Evolutionary conservation across 1,284 basidiomycete species (phyloP), one percentile per base, ranked within the genome.

Genomic region (Chiua sp.): DNA sequence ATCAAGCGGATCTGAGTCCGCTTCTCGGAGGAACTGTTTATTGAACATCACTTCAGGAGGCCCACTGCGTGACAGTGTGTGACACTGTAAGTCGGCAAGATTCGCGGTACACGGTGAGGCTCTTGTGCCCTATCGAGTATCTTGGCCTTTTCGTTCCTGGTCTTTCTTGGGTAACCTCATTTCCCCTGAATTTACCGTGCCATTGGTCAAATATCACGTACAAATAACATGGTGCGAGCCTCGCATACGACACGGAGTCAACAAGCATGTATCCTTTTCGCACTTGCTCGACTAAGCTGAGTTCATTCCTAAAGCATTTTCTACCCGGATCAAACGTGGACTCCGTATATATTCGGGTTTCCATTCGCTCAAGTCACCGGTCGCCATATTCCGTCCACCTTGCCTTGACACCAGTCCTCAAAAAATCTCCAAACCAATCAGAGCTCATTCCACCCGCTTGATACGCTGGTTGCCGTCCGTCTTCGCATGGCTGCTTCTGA

Each of bases 401-500:
- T 51, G 30, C 6, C 47, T 39, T 39, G 4, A 18, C 37, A 20
- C 20, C 48, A 28, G n/a, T 26, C 26, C 33, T 20, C 10, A 23
- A 53, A 59, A 46, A 48, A 44, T 39, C 42, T 39, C 55, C 22
- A 23, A 50, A 48, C 42, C 47, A 47, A 52, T 30, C 33, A 49
- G 60, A 51, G 48, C 39, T 47, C 47, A 32, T 23, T 37, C 57
- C 22, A 15, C 23, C 22, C 56, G 6, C 48, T 47, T n/a, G n/a
- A 33, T 32, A 13, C 47, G 22, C 44, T 35, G 2, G 51, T 13
- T 37, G 33, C 18, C 22, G 28, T 42, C 44, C 53, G n/a, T 23
- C 7, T 39, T 32, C 22, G 53, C 18, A 73, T 77, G 72, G 35
- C 62, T 42, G 60, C 67, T 39, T 61, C 68, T 59, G 78, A 79